Conservation (phyloP, 2,329 filamentous ascomycete genomes). For the Penicillium thymicola region DNA sequence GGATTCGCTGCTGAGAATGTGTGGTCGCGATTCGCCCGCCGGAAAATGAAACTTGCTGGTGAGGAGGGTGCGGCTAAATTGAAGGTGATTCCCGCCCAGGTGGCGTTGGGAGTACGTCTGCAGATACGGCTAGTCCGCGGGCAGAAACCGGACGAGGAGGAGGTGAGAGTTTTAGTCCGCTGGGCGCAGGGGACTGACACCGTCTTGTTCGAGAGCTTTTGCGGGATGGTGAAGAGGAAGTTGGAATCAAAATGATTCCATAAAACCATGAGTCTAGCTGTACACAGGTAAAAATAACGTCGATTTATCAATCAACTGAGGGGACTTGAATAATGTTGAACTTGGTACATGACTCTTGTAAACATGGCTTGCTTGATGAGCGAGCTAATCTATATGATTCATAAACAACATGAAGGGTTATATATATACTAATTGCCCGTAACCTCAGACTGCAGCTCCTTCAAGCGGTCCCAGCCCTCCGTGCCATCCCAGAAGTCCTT, state of each 20-base stretch:
- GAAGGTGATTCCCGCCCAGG: constrained; percentile 34
- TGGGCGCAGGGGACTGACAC: constrained; percentile 75
- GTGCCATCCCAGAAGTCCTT: constrained; percentile 79
- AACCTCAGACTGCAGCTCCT: constrained; percentile 39
- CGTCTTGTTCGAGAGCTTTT: constrained; percentile 80
- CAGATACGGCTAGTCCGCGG: constrained; percentile 41
- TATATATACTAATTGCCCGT: constrained; percentile 26
- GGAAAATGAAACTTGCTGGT: constrained; percentile 46
- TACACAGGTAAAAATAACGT: not conserved
- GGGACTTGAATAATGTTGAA: not conserved
- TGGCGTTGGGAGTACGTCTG: constrained; percentile 59
- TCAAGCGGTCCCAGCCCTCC: constrained; percentile 39
- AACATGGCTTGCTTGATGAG: not conserved
- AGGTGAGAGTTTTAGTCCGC: constrained; percentile 54
- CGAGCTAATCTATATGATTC: not conserved
- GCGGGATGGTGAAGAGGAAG: constrained; percentile 68
- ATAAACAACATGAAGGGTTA: constrained; percentile 4
- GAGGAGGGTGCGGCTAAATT: constrained; percentile 25
- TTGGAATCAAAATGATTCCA: constrained; percentile 22
- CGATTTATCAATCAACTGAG: not conserved
- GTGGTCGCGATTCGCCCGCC: constrained; percentile 71
- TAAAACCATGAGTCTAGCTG: not conserved
- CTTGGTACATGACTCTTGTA: constrained; percentile 4
- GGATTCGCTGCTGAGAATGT: constrained; percentile 66
- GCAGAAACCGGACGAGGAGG: constrained; percentile 30